Evolutionary conservation across 2,329 filamentous ascomycete species (phyloP), one percentile per base, ranked within the genome.

Genomic region (Colletotrichum sp.): DNA sequence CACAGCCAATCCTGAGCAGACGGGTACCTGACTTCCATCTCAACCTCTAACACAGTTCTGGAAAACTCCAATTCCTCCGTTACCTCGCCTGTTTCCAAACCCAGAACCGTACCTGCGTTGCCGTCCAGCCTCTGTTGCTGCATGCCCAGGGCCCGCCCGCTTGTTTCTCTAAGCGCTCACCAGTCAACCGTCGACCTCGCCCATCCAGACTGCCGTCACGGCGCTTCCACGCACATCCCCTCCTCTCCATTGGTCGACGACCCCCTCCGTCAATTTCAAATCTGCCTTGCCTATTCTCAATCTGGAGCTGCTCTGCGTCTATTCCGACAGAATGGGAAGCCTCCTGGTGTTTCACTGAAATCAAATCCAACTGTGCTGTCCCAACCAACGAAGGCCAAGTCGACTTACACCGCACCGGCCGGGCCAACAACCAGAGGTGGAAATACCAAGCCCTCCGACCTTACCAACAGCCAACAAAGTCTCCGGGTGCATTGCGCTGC

Each of bases 81-180:
- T 65, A 75, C 72, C 67, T 52, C 67, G 72, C 73, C 57, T 67
- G 67, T 65, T 71, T 69, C 65, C 66, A 64, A 68, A 30, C 59
- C 39, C 30, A 64, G 57, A 66, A 75, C 72, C 67, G 72, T 67
- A 74, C 71, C 71, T 70, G 64, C 67, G 52, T 74, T 59, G 36
- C 76, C 74, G 59, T 77, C 71, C 43, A 66, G 15, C 24, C 18
- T 43, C 60, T 70, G 15, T n/a, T 32, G 59, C 18, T 32, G 60
- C 74, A 57, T 64, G 28, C 28, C 32, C 34, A 70, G 43, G 64
- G 32, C 64, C 48, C 57, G 43, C 60, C 71, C 74, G 72, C 60
- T 77, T 77, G 77, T 78, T 77, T 78, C 68, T 63, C 77, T 82
- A 83, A 83, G 82, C 82, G 82, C 82, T 79, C 79, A 76, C 80